Percentiles rank a stretch among this genome's conserved stretches.
Conservation (phyloP, 345 rosid species). For the Viola odorata region DNA sequence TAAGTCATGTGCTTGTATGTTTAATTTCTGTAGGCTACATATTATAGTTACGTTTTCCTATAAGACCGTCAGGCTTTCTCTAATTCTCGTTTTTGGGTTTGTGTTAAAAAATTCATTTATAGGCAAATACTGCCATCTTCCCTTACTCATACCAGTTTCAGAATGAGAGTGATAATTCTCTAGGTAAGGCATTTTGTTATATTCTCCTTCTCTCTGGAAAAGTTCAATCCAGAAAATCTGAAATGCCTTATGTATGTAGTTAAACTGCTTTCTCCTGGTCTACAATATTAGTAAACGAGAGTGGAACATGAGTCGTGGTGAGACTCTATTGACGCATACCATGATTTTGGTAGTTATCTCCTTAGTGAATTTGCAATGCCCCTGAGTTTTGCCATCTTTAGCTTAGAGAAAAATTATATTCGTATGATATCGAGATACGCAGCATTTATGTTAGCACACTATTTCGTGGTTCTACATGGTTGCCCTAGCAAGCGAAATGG, state of each 20-base stretch:
- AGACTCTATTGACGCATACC: background rate
- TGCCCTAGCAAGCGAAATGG: too few relatives aligned
- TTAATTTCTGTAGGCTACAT: background rate
- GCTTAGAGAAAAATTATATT: background rate
- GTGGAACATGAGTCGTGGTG: too few relatives aligned
- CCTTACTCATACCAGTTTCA: slow-evolving; percentile 58
- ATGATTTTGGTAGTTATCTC: background rate
- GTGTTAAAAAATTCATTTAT: slow-evolving; percentile 7
- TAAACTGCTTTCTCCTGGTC: background rate
- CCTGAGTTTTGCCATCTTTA: background rate
- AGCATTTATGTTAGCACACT: too few relatives aligned
- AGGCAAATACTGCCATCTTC: slow-evolving; percentile 71
- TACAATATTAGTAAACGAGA: too few relatives aligned
- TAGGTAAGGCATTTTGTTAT: slow-evolving; percentile 41
- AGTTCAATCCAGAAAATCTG: too few relatives aligned
- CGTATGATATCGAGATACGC: too few relatives aligned
- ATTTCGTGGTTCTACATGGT: too few relatives aligned
- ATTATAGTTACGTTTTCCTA: background rate
- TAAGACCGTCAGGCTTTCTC: too few relatives aligned
- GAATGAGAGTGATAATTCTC: slow-evolving; percentile 39
- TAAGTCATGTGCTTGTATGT: slow-evolving; percentile 28
- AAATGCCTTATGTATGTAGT: background rate
- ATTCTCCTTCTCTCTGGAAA: background rate
- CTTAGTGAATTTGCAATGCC: background rate
- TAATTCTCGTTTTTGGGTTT: too few relatives aligned